Evolutionary conservation across 352 stramenopile species (phyloP).

Genomic region (Globisporangium nodosum): DNA sequence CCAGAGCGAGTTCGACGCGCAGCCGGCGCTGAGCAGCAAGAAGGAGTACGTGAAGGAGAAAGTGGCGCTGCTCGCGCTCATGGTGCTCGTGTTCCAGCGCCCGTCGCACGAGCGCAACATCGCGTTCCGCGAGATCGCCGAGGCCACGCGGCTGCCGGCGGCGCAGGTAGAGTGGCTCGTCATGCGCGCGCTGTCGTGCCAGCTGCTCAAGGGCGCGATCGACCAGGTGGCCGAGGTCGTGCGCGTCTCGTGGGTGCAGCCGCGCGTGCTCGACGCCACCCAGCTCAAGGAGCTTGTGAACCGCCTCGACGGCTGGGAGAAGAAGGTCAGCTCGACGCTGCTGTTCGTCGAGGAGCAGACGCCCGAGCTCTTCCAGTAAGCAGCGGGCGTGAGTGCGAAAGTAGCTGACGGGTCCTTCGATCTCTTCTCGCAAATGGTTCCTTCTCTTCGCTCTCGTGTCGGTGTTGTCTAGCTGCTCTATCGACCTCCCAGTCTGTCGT

Average conservation of each 20-base stretch:
- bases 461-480: background rate
- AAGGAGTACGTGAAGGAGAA: constrained; percentile 97
- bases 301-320: constrained; percentile 69
- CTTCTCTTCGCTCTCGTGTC: too few species aligned
- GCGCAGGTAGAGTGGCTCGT: constrained; percentile 98
- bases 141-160: constrained; percentile 70
- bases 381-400: background rate
- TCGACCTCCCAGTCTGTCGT: background rate
- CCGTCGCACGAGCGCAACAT: constrained; percentile 92
- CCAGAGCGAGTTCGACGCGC: constrained; percentile 77
- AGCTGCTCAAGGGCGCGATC: constrained; percentile 93
- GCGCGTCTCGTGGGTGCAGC: constrained; percentile 94
- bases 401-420: background rate
- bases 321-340: constrained; percentile 81
- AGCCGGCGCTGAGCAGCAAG: constrained; percentile 92
- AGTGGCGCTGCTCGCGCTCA: constrained; percentile 94
- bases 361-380: constrained; percentile 81
- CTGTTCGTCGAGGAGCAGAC: constrained; percentile 85
- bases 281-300: constrained; percentile 71
- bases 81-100: constrained; percentile 96
- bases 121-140: constrained; percentile 92
- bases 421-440: background rate
- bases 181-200: constrained; percentile 95
- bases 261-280: constrained; percentile 74
- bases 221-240: constrained; percentile 92